A percentile compares a stretch with the other conserved stretches of the same genome.
Evolutionary conservation across 208 protist genomes (phyloP).

Genomic region (Wallacemonas sp.): DNA sequence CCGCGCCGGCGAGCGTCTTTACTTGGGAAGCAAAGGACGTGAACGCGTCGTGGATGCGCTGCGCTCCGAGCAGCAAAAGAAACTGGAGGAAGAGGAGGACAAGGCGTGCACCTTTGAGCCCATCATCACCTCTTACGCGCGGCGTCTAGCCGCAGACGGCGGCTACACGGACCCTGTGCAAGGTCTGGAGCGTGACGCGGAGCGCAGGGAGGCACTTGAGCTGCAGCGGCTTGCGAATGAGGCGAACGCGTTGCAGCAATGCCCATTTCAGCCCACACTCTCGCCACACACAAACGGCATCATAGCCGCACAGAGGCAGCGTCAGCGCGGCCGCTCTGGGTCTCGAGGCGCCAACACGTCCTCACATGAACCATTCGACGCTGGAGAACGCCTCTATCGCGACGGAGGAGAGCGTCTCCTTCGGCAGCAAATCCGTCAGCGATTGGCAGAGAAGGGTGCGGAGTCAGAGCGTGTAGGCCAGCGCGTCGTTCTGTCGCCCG

Average conservation of each 20-base stretch:
- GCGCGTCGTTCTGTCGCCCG: constrained; percentile 30
- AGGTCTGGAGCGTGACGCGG: constrained; percentile 26
- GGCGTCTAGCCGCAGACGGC: constrained; percentile 15
- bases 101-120: constrained; percentile 64
- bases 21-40: constrained; percentile 28
- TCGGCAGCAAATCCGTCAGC: constrained; percentile 72
- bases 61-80: constrained; percentile 12
- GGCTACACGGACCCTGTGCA: constrained; percentile 39
- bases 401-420: constrained; percentile 75
- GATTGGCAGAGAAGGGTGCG: constrained; percentile 28
- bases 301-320: constrained; percentile 17
- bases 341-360: neutral
- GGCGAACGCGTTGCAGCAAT: constrained; percentile 29
- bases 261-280: constrained; percentile 66
- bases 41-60: constrained; percentile 2
- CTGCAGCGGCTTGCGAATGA: constrained; percentile 35
- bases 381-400: constrained; percentile 70
- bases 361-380: constrained; percentile 48
- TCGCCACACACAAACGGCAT: constrained; percentile 39
- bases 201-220: constrained; percentile 32
- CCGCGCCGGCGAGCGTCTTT: constrained; percentile 54
- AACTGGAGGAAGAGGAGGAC: constrained; percentile 26
- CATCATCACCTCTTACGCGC: constrained; percentile 51
- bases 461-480: constrained; percentile 45
- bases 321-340: constrained; percentile 7